Evolutionary conservation across 345 rosid genomes (phyloP).

Genomic region (Erodium maritimum): DNA sequence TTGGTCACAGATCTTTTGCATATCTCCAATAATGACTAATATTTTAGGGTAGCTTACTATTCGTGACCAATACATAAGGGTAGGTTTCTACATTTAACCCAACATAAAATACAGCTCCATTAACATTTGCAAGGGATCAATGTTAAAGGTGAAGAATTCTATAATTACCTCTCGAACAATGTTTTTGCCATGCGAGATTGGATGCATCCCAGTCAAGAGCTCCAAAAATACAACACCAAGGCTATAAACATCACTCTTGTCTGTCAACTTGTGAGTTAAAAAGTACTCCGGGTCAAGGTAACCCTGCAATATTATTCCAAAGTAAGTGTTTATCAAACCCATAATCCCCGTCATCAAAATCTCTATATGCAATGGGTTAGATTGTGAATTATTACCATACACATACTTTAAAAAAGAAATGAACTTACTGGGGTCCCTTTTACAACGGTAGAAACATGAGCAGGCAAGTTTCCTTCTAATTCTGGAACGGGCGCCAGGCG

Average conservation of each 20-base stretch:
- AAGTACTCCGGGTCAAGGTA: conserved; percentile 96
- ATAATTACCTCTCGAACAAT: conserved; percentile 74
- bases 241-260: conserved; percentile 95
- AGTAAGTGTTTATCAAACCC: neutral
- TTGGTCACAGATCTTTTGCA: too few species aligned
- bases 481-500: conserved; percentile 80
- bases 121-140: neutral
- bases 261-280: conserved; percentile 83
- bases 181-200: conserved; percentile 90
- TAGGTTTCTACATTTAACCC: too few species aligned
- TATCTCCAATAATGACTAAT: too few species aligned
- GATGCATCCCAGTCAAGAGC: conserved; percentile 88
- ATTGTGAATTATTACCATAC: neutral
- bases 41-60: too few species aligned
- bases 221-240: conserved; percentile 88
- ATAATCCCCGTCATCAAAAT: neutral
- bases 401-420: neutral
- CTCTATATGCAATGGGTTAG: neutral
- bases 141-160: neutral
- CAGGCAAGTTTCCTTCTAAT: conserved; percentile 51
- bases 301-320: conserved; percentile 42
- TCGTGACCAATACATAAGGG: too few species aligned
- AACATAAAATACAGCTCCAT: neutral
- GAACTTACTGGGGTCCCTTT: conserved; percentile 80
- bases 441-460: conserved; percentile 78